phyloP scores from a whole-genome alignment of 164 flowering plant genomes.

The Buxus sempervirens region DNA sequence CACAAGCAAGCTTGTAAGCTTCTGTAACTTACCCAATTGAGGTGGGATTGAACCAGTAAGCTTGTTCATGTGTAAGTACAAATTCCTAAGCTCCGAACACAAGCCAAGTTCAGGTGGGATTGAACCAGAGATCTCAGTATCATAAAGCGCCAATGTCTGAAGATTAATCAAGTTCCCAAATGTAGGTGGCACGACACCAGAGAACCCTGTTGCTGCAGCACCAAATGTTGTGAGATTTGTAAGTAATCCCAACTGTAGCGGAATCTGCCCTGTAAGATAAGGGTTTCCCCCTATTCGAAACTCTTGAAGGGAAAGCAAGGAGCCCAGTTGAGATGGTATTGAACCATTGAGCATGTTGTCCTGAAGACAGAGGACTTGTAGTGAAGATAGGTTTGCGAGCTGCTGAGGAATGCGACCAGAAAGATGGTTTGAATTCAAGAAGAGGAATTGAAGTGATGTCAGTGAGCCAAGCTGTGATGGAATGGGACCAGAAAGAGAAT shows the following conservation, averaged over 20 bases:
- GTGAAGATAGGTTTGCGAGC: conserved; percentile 60
- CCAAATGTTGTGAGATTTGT: conserved; percentile 84
- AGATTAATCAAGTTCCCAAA: conserved; percentile 71
- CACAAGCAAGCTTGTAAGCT: conserved; percentile 80
- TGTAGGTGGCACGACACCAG: conserved; percentile 70
- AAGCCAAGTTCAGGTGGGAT: conserved; percentile 75
- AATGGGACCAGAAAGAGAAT: conserved; percentile 66
- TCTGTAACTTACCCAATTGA: conserved; percentile 68
- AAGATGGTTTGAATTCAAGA: conserved; percentile 64
- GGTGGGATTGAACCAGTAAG: conserved; percentile 76
- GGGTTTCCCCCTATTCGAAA: conserved; percentile 90
- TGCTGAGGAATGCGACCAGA: conserved; percentile 64
- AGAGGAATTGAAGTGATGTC: conserved; percentile 64
- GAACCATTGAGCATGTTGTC: conserved; percentile 85
- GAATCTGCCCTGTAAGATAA: conserved; percentile 62
- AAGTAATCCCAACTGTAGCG: conserved; percentile 61
- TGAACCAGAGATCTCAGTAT: conserved; percentile 68
- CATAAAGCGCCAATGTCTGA: conserved; percentile 81
- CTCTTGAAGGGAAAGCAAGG: conserved; percentile 64
- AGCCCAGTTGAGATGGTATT: conserved; percentile 69
- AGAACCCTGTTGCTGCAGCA: conserved; percentile 74
- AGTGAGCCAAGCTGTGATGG: conserved; percentile 66
- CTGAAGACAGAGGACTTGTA: conserved; percentile 77
- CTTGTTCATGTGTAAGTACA: conserved; percentile 88
- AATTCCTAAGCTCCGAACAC: conserved; percentile 70